phyloP scores from a whole-genome alignment of 1,139 yeast genomes.

The Hemisphaericaspora subhashii region DNA sequence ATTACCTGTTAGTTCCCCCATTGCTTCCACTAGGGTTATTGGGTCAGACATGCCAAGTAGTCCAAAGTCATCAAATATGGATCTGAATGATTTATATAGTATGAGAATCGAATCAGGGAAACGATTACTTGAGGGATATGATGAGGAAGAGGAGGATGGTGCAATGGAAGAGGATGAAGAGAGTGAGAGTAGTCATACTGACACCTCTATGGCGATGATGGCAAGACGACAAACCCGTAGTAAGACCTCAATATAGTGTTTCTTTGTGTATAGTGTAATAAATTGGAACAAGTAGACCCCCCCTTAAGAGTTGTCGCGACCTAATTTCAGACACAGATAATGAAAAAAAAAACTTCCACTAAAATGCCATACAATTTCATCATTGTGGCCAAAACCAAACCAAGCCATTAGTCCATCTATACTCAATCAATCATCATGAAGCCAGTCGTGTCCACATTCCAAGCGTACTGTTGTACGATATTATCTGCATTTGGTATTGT shows the following conservation, averaged over 20 bases:
- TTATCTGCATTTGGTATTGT: constrained; percentile 89
- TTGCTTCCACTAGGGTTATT: not conserved
- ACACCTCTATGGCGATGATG: not conserved
- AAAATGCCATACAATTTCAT: no score
- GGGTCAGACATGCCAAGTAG: no score
- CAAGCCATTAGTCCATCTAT: no score
- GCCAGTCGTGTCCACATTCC: constrained; percentile 53
- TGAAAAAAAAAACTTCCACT: no score
- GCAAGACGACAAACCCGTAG: constrained; percentile 9
- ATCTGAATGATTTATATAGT: constrained; percentile 1
- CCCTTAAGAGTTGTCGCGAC: no score
- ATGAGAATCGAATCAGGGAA: not conserved
- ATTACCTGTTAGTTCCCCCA: constrained; percentile 1
- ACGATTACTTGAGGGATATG: not conserved
- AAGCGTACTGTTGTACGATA: constrained; percentile 95
- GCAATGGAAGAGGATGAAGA: constrained; percentile 8
- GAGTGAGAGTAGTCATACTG: constrained; percentile 14
- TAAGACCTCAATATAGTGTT: constrained; percentile 6
- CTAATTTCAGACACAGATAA: no score
- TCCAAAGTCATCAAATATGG: constrained; percentile 4
- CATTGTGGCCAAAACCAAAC: no score
- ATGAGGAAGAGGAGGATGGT: constrained; percentile 8
- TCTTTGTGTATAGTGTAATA: not conserved
- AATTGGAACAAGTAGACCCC: no score
- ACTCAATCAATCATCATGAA: constrained; percentile 24